Evolutionary conservation across 2,329 filamentous ascomycete genomes (phyloP).

Genomic region (Ophiobolus disseminans): DNA sequence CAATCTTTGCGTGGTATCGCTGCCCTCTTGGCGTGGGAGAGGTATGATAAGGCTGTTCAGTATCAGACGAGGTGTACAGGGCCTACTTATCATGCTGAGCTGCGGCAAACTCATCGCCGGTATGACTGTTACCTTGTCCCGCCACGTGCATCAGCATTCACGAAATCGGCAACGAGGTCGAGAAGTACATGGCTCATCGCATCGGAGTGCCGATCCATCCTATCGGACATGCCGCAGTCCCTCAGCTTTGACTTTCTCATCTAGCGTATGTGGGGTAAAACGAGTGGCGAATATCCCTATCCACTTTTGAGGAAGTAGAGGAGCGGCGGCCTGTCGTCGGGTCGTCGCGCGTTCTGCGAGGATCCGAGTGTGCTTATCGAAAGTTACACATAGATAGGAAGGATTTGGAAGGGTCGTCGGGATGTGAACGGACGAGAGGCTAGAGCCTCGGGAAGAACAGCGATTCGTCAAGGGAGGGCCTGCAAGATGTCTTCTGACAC

Average conservation of each 20-base stretch:
- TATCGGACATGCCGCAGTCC: constrained; percentile 18
- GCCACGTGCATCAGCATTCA: too few relatives aligned
- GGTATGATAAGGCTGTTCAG: too few relatives aligned
- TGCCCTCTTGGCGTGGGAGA: too few relatives aligned
- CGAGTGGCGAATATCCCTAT: constrained; percentile 18
- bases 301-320: constrained; percentile 3
- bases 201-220: neutral
- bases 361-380: constrained; percentile 11
- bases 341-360: constrained; percentile 19
- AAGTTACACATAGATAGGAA: constrained; percentile 2
- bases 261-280: constrained; percentile 23
- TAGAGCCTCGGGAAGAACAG: constrained; percentile 6
- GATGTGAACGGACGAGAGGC: constrained; percentile 5
- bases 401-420: constrained; percentile 9
- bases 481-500: constrained; percentile 19
- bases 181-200: too few relatives aligned
- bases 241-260: constrained; percentile 4
- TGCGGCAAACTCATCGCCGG: too few relatives aligned
- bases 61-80: too few relatives aligned
- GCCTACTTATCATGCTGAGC: too few relatives aligned
- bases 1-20: too few relatives aligned
- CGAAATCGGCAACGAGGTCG: too few relatives aligned
- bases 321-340: constrained; percentile 23
- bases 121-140: too few relatives aligned
- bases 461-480: constrained; percentile 18